Base-by-base conservation (phyloP, 2,329 filamentous ascomycete genomes). In the Botrytis elliptica region DNA sequence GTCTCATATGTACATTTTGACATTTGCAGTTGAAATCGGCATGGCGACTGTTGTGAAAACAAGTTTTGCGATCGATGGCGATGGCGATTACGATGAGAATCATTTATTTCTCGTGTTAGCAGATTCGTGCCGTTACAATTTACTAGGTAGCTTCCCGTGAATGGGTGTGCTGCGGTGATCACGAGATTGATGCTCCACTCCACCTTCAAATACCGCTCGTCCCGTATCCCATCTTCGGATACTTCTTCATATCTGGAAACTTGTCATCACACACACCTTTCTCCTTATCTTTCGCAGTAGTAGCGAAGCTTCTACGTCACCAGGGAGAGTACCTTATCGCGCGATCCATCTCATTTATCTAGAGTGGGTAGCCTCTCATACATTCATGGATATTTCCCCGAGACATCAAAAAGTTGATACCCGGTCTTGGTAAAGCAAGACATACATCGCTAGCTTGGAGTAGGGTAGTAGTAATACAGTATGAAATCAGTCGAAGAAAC, bases 381-480 rank as follows among this genome's bases (percentile, higher is more conserved):
- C 29, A 42, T 68, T 57, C 49, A 57, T 69, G 49, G 38, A 25
- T 69, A 69, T 57, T 69, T 69, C 66, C n/a, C 66, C 66, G 66
- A 69, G 66, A 69, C 66, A 57, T 57, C 49, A 16, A 25, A 42
- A 38, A 33, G 25, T 57, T 57, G 49, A 42, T 68, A 42, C 49
- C 66, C 66, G 49, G 66, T 68, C 49, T 57, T 68, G 49, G 65
- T 68, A 68, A 68, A 57, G 65, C 66, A 42, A 68, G 49, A 68
- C 66, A 68, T 68, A 57, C 49, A 44, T 57, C n/a, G 42, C 49
- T 69, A 57, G 49, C 36, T 46, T 25, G 49, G 25, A 67, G 42
- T 55, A 22, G 65, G 38, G 66, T 69, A 69, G 66, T 33, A 33
- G 66, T 57, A 42, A 49, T 69, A 69, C 66, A 33, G 49, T 69